phyloP scores from a whole-genome alignment of 2,329 filamentous ascomycete species.

The Stagonosporopsis rhizophila region DNA sequence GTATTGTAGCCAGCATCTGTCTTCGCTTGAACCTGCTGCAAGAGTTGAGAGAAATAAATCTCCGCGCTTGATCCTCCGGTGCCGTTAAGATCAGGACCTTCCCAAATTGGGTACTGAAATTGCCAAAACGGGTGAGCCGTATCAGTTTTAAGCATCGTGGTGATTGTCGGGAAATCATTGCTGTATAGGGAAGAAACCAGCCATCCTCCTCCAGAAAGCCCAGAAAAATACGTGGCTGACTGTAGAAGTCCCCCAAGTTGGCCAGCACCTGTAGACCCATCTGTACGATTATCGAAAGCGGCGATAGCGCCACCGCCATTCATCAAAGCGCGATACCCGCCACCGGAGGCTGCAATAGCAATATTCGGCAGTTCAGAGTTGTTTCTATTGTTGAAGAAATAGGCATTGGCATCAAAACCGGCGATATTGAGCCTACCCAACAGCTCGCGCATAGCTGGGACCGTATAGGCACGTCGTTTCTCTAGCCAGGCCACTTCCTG shows the following conservation, averaged over 20 bases:
- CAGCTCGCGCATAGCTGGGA: not conserved
- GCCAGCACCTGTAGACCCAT: not conserved
- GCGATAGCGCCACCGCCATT: not conserved
- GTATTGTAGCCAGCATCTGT: slow-evolving; percentile 67
- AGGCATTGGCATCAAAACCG: not conserved
- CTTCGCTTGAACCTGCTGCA: not conserved
- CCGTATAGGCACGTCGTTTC: not conserved
- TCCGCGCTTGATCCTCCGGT: not conserved
- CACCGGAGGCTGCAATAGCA: not conserved
- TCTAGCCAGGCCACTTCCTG: not conserved
- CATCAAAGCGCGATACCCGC: not conserved
- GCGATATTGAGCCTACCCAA: not conserved
- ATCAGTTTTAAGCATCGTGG: not conserved
- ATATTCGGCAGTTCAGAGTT: not conserved
- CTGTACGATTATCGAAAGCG: not conserved
- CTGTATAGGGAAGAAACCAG: not conserved
- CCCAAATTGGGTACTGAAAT: not conserved
- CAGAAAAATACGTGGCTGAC: not conserved
- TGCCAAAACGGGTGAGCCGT: not conserved
- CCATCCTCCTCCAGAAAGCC: not conserved
- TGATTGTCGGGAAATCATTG: not conserved
- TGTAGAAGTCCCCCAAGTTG: not conserved
- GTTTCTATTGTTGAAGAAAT: not conserved
- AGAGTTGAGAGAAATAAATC: not conserved
- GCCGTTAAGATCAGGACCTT: not conserved